Conservation (phyloP, 169 alveolate species). For the Plasmodium coatneyi region DNA sequence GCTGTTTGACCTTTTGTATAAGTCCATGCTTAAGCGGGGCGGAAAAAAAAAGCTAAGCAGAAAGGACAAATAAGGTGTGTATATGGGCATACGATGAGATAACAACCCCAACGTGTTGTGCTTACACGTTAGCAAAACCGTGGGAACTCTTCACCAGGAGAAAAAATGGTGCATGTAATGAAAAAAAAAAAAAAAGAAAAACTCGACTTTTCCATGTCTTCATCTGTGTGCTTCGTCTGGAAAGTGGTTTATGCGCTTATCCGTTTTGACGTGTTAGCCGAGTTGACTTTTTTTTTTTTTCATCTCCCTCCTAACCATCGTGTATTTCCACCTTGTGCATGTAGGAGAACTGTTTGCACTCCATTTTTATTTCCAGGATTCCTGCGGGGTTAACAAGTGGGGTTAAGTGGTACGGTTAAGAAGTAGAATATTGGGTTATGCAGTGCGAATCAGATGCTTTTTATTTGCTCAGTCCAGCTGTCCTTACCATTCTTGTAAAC, state of each 20-base stretch:
- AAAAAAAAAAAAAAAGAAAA: too few relatives aligned
- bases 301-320: conserved; percentile 8
- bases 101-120: background rate
- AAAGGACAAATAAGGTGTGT: background rate
- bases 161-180: background rate
- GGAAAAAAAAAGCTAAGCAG: too few relatives aligned
- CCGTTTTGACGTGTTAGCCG: background rate
- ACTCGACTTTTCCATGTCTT: background rate
- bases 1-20: too few relatives aligned
- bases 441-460: background rate
- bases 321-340: conserved; percentile 56
- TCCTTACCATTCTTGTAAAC: conserved; percentile 82
- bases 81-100: background rate
- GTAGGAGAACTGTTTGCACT: conserved; percentile 65
- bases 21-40: too few relatives aligned
- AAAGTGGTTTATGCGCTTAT: background rate
- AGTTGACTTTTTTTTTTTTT: background rate
- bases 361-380: conserved; percentile 63
- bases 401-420: background rate
- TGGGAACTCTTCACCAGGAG: background rate
- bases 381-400: background rate
- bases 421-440: background rate
- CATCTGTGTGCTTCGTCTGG: background rate
- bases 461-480: background rate
- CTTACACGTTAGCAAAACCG: background rate